Percentiles rank a stretch among this genome's conserved stretches.
phyloP scores from a whole-genome alignment of 345 rosid species.

The Arabidopsis suecica region DNA sequence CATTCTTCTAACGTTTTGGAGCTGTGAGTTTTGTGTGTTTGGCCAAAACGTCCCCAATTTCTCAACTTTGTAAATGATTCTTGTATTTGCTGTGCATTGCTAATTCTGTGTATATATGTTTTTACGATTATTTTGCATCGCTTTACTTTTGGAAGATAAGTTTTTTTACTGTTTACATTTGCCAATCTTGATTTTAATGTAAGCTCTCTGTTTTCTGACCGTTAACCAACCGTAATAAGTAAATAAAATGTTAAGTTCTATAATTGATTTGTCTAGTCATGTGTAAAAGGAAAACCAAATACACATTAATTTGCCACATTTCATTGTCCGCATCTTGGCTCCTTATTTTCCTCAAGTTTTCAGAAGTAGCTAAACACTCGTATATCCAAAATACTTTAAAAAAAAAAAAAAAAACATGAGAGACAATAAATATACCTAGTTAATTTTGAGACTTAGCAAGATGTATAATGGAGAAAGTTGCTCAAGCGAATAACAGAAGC shows the following conservation, averaged over 20 bases:
- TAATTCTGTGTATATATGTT: constrained; percentile 4
- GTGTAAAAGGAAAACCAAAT: too few relatives aligned
- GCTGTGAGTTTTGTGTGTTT: constrained; percentile 4
- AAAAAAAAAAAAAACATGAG: neutral
- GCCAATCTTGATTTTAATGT: neutral
- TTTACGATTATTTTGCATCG: neutral
- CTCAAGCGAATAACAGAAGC: neutral
- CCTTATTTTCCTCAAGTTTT: too few relatives aligned
- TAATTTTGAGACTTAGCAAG: constrained; percentile 33
- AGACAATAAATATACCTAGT: neutral
- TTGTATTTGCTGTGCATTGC: neutral
- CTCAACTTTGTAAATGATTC: constrained; percentile 7
- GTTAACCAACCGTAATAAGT: neutral
- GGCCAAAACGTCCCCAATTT: constrained; percentile 6
- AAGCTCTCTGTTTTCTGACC: neutral
- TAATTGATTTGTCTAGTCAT: too few relatives aligned
- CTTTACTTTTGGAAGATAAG: neutral
- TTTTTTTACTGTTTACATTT: neutral
- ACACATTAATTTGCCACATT: too few relatives aligned
- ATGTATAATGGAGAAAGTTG: constrained; percentile 15
- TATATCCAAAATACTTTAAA: neutral
- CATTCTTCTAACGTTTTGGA: constrained; percentile 25
- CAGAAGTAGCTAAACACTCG: too few relatives aligned
- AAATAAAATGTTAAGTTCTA: too few relatives aligned
- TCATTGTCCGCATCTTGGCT: too few relatives aligned